Base-by-base conservation (phyloP, 345 rosid species). In the Syzygium aromaticum region DNA sequence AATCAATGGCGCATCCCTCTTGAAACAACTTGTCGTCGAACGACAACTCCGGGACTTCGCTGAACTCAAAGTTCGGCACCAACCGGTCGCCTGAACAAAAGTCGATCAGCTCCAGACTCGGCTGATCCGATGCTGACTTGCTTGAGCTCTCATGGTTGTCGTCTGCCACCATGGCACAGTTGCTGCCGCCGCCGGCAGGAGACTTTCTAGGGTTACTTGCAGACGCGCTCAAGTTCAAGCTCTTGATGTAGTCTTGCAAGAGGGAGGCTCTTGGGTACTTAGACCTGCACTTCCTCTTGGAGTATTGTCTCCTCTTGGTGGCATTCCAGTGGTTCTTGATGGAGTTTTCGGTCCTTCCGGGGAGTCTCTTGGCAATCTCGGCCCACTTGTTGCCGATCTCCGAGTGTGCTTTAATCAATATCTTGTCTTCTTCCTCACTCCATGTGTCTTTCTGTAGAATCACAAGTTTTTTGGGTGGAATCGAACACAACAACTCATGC, bases 371-470 rank as follows among this genome's bases (percentile, higher is more conserved):
- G 3, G 99, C 97, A 77, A 98, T 96, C 87, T 96, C 99, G 19
- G 99, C 99, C 99, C 99, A 98, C 91, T 92, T 96, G 94, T 98
- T 96, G n/a, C 99, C 99, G 63, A 98, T 94, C 88, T 95, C 98
- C 57, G 87, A 88, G 88, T 98, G 99, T 1, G 95, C 94, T 52
- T 92, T 88, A 88, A 98, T 96, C 25, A 98, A 90, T 9, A 96
- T 91, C 90, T 73, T 94, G 77, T 98, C 99, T 87, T 98, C 99
- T 73, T 96, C 99, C 67, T 96, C 99, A 86, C 91, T 96, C 99
- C 99, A 96, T 49, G 92, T 89, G 84, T 95, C 98, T 89, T 96
- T 98, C 98, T 98, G 93, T 73, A 87, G 27, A 14, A 16, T 22
- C 52, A 25, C 11, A 52, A 40, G 38, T 30, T 73, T 73, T 10